Conservation (phyloP, 257 asterid genomes). For the Solanum corneliomulleri region DNA sequence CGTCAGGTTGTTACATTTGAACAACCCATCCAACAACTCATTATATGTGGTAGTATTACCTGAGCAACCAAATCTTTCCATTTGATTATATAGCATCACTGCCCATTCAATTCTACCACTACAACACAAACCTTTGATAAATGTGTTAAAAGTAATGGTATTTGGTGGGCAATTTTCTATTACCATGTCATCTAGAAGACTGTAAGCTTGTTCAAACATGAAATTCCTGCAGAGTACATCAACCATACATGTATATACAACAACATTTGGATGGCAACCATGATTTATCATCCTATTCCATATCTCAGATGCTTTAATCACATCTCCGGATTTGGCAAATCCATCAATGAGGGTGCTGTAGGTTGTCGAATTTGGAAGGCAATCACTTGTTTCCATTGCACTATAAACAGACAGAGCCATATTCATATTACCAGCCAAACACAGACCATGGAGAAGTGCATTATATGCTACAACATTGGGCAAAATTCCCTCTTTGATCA, state of each 20-base stretch:
- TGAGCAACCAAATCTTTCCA: conserved; percentile 40
- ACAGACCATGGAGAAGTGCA: conserved; percentile 55
- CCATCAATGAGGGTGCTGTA: conserved; percentile 60
- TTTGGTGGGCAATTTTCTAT: conserved; percentile 57
- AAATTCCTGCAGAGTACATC: conserved; percentile 54
- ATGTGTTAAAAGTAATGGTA: conserved; percentile 48
- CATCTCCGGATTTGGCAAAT: conserved; percentile 51
- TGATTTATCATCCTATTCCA: conserved; percentile 72
- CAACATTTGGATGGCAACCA: conserved; percentile 63
- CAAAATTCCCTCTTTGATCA: conserved; percentile 38
- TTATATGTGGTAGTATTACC: conserved; percentile 53
- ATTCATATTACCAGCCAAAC: conserved; percentile 46
- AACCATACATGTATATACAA: conserved; percentile 71
- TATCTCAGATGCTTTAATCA: conserved; percentile 50
- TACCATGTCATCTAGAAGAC: conserved; percentile 44
- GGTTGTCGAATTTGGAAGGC: conserved; percentile 46
- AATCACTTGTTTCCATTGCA: conserved; percentile 46
- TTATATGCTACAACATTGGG: conserved; percentile 73
- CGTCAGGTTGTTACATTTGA: conserved; percentile 17
- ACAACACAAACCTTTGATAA: conserved; percentile 55
- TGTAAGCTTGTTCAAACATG: conserved; percentile 59
- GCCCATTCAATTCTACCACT: conserved; percentile 60
- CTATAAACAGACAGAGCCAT: conserved; percentile 31
- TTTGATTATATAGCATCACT: conserved; percentile 47
- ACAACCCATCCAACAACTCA: conserved; percentile 54